A percentile compares a stretch with the other conserved stretches of the same genome.
Conservation (phyloP, 2,329 filamentous ascomycete species). For the Fusarium falciforme region DNA sequence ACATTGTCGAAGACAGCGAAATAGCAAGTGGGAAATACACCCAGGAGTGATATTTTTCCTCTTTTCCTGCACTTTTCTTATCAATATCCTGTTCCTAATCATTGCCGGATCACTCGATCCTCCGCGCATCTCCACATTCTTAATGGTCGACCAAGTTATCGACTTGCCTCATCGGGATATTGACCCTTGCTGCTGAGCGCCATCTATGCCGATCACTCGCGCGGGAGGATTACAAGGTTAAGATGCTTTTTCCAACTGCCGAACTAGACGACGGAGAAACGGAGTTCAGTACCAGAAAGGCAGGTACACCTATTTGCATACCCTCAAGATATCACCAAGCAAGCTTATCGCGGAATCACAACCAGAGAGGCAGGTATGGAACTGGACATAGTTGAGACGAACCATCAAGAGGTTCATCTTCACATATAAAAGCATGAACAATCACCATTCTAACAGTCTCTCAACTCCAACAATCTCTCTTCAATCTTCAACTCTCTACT, state of each 20-base stretch:
- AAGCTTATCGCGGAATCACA: not conserved
- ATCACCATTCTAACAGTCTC: not conserved
- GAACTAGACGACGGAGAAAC: not conserved
- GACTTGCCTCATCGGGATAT: not conserved
- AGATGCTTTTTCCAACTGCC: not conserved
- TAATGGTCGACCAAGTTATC: not conserved
- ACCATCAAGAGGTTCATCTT: not conserved
- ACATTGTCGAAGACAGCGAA: not conserved
- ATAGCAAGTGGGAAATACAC: not conserved
- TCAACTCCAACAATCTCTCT: conserved; percentile 8
- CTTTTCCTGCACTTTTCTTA: not conserved
- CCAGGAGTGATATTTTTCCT: not conserved
- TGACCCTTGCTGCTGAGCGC: not conserved
- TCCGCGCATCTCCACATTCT: not conserved
- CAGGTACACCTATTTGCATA: not conserved
- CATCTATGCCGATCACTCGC: not conserved
- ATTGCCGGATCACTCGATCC: not conserved
- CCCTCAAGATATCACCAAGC: not conserved
- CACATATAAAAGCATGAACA: not conserved
- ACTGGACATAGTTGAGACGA: not conserved
- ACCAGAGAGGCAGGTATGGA: not conserved
- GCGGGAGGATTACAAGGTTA: not conserved
- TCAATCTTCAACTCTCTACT: not conserved
- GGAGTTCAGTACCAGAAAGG: not conserved
- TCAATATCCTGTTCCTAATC: not conserved